A percentile compares a stretch with the other conserved stretches of the same genome.
Conservation (phyloP, 140 eudicot genomes). For the Stevia rebaudiana region DNA sequence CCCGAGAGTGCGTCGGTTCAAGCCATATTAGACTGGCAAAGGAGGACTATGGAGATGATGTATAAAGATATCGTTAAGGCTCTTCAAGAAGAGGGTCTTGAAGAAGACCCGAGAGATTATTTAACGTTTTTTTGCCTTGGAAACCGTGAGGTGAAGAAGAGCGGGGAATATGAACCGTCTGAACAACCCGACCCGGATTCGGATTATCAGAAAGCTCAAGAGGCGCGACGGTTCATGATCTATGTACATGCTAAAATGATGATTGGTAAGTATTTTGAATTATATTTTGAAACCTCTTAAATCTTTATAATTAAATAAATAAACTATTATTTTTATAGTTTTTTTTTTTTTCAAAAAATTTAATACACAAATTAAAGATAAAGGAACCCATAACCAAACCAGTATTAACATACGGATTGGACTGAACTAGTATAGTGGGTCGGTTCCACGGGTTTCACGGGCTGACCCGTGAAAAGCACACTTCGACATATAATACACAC, state of each 20-base stretch:
- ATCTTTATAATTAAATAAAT: too few relatives aligned
- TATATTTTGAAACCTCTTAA: too few relatives aligned
- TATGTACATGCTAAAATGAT: conserved; percentile 76
- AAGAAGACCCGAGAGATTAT: conserved; percentile 55
- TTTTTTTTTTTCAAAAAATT: too few relatives aligned
- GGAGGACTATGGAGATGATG: conserved; percentile 77
- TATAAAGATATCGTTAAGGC: conserved; percentile 55
- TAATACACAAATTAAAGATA: too few relatives aligned
- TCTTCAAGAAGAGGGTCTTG: conserved; percentile 44
- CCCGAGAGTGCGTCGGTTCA: conserved; percentile 74
- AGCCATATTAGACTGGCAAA: conserved; percentile 72
- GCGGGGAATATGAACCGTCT: conserved; percentile 59
- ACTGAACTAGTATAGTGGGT: too few relatives aligned
- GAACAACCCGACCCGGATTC: conserved; percentile 49
- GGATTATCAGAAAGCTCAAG: conserved; percentile 49
- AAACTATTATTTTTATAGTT: too few relatives aligned
- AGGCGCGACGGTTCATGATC: conserved; percentile 65
- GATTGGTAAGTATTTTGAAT: conserved; percentile 40
- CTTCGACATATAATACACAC: too few relatives aligned
- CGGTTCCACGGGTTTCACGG: too few relatives aligned
- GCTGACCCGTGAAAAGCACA: too few relatives aligned
- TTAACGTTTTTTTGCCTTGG: conserved; percentile 70
- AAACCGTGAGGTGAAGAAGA: conserved; percentile 57
- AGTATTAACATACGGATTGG: too few relatives aligned
- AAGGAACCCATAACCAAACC: too few relatives aligned